Base-by-base conservation (phyloP, 495 filamentous ascomycete species). In the Filosporella fistucella region DNA sequence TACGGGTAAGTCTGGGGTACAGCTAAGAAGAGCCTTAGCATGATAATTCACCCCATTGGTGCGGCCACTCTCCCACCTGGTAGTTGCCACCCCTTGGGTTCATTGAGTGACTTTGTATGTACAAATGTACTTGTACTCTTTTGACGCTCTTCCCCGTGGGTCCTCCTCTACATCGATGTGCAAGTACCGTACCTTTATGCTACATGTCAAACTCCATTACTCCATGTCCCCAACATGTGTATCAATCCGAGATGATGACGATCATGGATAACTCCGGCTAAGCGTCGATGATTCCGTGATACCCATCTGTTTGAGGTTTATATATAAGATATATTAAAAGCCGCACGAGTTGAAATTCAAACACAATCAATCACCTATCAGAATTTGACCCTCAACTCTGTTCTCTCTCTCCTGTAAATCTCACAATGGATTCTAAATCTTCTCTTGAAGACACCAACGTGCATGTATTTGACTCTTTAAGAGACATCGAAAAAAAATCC, bases 11-110 rank as follows among this genome's bases (percentile, higher is more conserved):
- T 6, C 6, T 4, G 32, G 32, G 5, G 13, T 6, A 35, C 4
- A 12, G 32, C 28, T 8, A 8, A 8, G 41, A 4, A 26, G 25
- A 43, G n/a, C n/a, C n/a, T 45, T 28, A 33, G 25, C 20, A 6
- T 3, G 20, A 10, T 34, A 46, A 46, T 23, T 46, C 43, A 46
- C 43, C 43, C 43, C 10, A 46, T 46, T 46, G 43, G 43, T 25
- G 9, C 16, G 3, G 32, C 13, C 5, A 6, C 32, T 6, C 18
- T 35, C 18, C 33, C n/a, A 35, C 13, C 6, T 6, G 18, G 7
- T n/a, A 7, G 6, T 8, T 35, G n/a, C 33, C 6, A 35, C n/a
- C n/a, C n/a, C 7, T 13, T 13, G 33, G 33, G n/a, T 7, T 16
- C 6, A 35, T 35, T 17, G 18, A 14, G 18, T 8, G 13, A 35